Percentiles rank a stretch among this genome's conserved stretches.
Conservation (phyloP, 768 basidiomycete genomes). For the Brasilioporus rufonigricans region DNA sequence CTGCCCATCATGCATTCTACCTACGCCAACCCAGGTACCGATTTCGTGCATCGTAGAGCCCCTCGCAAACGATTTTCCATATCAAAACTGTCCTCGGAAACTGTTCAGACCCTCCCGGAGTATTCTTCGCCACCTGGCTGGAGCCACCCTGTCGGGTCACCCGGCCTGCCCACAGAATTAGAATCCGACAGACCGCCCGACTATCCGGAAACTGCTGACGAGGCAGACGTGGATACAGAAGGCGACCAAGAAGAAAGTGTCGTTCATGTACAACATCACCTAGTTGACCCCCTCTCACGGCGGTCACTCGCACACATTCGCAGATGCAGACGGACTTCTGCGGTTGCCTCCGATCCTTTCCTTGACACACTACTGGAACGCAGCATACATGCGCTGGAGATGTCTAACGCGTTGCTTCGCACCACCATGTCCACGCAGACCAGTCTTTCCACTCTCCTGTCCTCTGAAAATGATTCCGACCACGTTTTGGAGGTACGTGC, state of each 20-base stretch:
- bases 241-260: conserved; percentile 24
- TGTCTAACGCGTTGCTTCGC: conserved; percentile 78
- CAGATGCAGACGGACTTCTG: conserved; percentile 29
- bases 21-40: conserved; percentile 6
- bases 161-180: conserved; percentile 24
- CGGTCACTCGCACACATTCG: conserved; percentile 23
- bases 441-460: conserved; percentile 47
- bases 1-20: conserved; percentile 20
- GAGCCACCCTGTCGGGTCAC: conserved; percentile 12
- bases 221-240: conserved; percentile 71
- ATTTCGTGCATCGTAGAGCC: conserved; percentile 29
- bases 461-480: conserved; percentile 46
- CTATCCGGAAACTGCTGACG: conserved; percentile 75
- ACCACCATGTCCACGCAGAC: conserved; percentile 72
- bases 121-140: conserved; percentile 46
- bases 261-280: conserved; percentile 26
- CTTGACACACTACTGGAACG: conserved; percentile 78
- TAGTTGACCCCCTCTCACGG: conserved; percentile 34
- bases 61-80: conserved; percentile 60
- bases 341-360: conserved; percentile 45
- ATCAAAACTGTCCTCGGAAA: conserved; percentile 62
- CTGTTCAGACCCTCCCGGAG: conserved; percentile 61
- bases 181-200: conserved; percentile 67
- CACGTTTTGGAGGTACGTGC: conserved; percentile 47
- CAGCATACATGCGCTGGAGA: conserved; percentile 81